A percentile compares a stretch with the other conserved stretches of the same genome.
Evolutionary conservation across 2,329 filamentous ascomycete species (phyloP).

Genomic region (Coniochaeta prunicola): DNA sequence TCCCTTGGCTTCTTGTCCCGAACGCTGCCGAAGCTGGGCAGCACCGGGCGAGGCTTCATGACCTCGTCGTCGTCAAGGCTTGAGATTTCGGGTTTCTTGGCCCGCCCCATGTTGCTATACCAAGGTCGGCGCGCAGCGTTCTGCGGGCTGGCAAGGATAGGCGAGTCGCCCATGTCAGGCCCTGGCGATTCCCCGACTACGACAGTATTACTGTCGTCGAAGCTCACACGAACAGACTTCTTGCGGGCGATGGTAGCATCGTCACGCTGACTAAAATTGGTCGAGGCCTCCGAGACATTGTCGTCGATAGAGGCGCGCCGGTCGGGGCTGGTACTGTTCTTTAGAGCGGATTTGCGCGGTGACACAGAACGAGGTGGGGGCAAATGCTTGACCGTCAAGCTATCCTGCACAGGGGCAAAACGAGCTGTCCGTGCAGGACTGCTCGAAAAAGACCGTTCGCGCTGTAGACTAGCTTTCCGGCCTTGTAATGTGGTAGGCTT

Average conservation of each 20-base stretch:
- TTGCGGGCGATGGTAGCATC: slow-evolving; percentile 40
- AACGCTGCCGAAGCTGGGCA: slow-evolving; percentile 71
- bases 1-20: slow-evolving; percentile 53
- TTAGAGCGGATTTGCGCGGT: slow-evolving; percentile 71
- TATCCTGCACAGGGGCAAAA: slow-evolving; percentile 53
- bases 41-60: slow-evolving; percentile 67
- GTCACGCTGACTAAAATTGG: slow-evolving; percentile 20
- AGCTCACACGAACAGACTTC: slow-evolving; percentile 69
- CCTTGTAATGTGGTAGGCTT: slow-evolving; percentile 8
- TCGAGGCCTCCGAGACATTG: slow-evolving; percentile 34
- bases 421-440: slow-evolving; percentile 64
- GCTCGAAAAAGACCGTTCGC: slow-evolving; percentile 35
- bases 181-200: slow-evolving; percentile 42
- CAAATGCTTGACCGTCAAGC: slow-evolving; percentile 53
- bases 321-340: slow-evolving; percentile 49
- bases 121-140: slow-evolving; percentile 34
- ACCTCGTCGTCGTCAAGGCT: slow-evolving; percentile 54
- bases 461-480: slow-evolving; percentile 8
- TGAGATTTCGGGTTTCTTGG: slow-evolving; percentile 41
- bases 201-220: slow-evolving; percentile 58
- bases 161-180: slow-evolving; percentile 29
- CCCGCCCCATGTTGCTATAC: slow-evolving; percentile 41
- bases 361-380: slow-evolving; percentile 66
- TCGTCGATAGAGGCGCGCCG: slow-evolving; percentile 41
- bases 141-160: slow-evolving; percentile 29